phyloP scores from a whole-genome alignment of 768 basidiomycete species.

The Mycena belliarum region DNA sequence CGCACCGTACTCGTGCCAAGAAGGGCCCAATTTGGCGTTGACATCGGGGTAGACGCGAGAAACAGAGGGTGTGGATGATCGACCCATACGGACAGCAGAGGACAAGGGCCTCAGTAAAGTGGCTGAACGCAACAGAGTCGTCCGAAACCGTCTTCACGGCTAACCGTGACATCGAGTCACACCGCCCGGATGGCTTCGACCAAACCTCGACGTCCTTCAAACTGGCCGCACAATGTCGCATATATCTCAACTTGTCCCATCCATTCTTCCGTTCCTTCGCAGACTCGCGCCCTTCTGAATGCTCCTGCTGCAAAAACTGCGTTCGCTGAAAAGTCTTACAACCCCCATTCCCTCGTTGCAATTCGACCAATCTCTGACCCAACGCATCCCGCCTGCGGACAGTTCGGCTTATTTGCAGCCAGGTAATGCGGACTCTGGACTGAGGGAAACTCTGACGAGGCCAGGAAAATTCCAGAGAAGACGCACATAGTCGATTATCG shows the following conservation, averaged over 20 bases:
- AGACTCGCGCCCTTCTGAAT: conserved; percentile 35
- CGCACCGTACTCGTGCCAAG: conserved; percentile 96
- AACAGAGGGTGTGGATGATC: conserved; percentile 74
- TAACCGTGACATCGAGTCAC: no score
- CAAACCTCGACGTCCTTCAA: no score
- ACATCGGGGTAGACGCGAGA: conserved; percentile 69
- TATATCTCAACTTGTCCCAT: conserved; percentile 56
- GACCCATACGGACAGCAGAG: conserved; percentile 54
- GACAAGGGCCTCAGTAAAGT: conserved; percentile 10
- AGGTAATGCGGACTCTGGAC: neutral
- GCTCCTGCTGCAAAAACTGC: neutral
- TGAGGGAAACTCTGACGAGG: neutral
- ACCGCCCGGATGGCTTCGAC: no score
- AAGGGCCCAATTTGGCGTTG: conserved; percentile 71
- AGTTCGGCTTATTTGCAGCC: conserved; percentile 78
- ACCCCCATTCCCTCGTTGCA: conserved; percentile 37
- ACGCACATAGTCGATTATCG: conserved; percentile 79
- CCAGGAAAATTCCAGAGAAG: conserved; percentile 62
- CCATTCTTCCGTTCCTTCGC: conserved; percentile 56
- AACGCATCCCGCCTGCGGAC: conserved; percentile 76
- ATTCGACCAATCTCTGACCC: conserved; percentile 58
- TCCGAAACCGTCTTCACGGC: no score
- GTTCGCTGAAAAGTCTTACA: conserved; percentile 11
- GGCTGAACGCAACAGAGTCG: conserved; percentile 8
- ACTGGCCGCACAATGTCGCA: conserved; percentile 35